phyloP scores from a whole-genome alignment of 1,284 basidiomycete species.

The Trichosporon sp. region DNA sequence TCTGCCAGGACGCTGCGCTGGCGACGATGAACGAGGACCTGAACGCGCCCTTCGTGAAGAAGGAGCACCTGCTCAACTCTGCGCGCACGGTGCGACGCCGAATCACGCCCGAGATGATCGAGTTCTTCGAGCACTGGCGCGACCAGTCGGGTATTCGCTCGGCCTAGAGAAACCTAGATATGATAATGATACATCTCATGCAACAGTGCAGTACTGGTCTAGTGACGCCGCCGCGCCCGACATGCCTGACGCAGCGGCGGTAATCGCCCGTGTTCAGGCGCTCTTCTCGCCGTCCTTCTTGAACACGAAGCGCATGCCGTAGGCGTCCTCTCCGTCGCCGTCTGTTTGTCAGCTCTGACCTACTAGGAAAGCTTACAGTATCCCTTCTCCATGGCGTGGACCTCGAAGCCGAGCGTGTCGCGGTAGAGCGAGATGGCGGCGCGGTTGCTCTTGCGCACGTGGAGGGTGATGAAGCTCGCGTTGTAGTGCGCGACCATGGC shows the following conservation, averaged over 20 bases:
- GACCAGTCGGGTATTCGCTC: slow-evolving; percentile 57
- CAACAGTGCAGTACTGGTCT: slow-evolving; percentile 17
- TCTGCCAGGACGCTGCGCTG: slow-evolving; percentile 96
- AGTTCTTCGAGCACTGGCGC: slow-evolving; percentile 67
- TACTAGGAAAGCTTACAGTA: slow-evolving; percentile 68
- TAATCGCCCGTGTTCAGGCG: not conserved
- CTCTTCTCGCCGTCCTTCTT: slow-evolving; percentile 29
- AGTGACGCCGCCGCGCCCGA: not conserved
- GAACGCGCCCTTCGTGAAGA: slow-evolving; percentile 71
- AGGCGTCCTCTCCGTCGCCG: slow-evolving; percentile 90
- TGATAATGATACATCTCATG: slow-evolving; percentile 22
- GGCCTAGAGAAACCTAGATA: slow-evolving; percentile 34
- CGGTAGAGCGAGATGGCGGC: slow-evolving; percentile 81
- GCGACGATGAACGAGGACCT: slow-evolving; percentile 85
- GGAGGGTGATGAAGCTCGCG: slow-evolving; percentile 75
- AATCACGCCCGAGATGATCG: slow-evolving; percentile 80
- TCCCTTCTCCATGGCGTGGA: slow-evolving; percentile 72
- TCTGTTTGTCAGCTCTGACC: slow-evolving; percentile 59
- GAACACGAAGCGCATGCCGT: slow-evolving; percentile 73
- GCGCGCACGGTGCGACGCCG: slow-evolving; percentile 73
- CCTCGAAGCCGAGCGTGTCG: slow-evolving; percentile 78
- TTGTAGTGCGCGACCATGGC: slow-evolving; percentile 82
- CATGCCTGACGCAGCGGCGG: not conserved
- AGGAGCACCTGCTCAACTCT: slow-evolving; percentile 73
- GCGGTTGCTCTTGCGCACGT: slow-evolving; percentile 83